Conservation (phyloP, 352 stramenopile genomes). For the Globisporangium yorkense region DNA sequence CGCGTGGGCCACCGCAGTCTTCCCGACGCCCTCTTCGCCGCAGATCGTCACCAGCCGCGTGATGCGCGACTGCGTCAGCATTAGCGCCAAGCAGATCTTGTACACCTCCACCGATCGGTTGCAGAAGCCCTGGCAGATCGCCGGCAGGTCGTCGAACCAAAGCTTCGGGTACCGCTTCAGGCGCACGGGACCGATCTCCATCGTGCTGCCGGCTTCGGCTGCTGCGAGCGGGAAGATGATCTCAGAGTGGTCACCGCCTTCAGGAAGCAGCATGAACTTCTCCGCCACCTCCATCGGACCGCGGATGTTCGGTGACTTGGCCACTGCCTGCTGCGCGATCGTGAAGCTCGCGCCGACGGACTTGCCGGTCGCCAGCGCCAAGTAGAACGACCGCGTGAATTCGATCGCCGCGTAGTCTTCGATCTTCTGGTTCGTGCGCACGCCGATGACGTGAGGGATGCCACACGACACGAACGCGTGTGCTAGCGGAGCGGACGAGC, state of each 20-base stretch:
- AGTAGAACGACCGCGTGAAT: slow-evolving; percentile 82
- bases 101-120: slow-evolving; percentile 76
- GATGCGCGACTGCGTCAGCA: slow-evolving; percentile 72
- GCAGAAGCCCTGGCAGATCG: slow-evolving; percentile 77
- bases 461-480: slow-evolving; percentile 86
- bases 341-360: slow-evolving; percentile 60
- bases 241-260: slow-evolving; percentile 72
- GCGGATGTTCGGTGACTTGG: slow-evolving; percentile 74
- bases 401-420: slow-evolving; percentile 83
- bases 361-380: slow-evolving; percentile 71
- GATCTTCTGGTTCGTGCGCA: slow-evolving; percentile 81
- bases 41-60: slow-evolving; percentile 73
- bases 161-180: slow-evolving; percentile 63
- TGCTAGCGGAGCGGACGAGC: slow-evolving; percentile 66
- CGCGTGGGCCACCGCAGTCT: slow-evolving; percentile 66
- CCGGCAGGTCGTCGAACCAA: slow-evolving; percentile 74
- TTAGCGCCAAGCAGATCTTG: slow-evolving; percentile 72
- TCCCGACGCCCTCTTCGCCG: slow-evolving; percentile 70
- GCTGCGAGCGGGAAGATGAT: slow-evolving; percentile 72
- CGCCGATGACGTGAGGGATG: slow-evolving; percentile 89
- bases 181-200: slow-evolving; percentile 45
- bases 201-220: slow-evolving; percentile 31
- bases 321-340: slow-evolving; percentile 70
- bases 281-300: slow-evolving; percentile 57
- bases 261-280: slow-evolving; percentile 75